Conservation (phyloP, 345 rosid genomes). For the Litchi chinensis region DNA sequence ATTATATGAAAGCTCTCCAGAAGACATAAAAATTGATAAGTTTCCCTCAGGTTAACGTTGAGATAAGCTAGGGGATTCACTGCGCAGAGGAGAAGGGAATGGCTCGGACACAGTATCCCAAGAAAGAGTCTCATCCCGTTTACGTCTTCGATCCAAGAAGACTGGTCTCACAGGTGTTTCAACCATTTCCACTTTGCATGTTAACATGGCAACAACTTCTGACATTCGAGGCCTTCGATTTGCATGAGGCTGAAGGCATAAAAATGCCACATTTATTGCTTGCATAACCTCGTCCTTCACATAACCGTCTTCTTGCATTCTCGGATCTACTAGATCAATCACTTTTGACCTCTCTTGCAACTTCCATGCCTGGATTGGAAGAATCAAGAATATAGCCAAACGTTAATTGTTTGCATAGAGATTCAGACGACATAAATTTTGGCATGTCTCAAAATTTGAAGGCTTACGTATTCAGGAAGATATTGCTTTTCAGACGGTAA, state of each 20-base stretch:
- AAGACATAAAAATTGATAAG: too few species aligned
- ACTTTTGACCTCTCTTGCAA: constrained; percentile 43
- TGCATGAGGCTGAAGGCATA: constrained; percentile 59
- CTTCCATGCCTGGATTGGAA: constrained; percentile 56
- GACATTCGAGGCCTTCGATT: constrained; percentile 65
- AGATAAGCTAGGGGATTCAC: constrained; percentile 31
- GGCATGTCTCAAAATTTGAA: not conserved
- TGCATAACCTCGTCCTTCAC: constrained; percentile 45
- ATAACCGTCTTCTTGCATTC: constrained; percentile 37
- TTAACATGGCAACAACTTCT: constrained; percentile 57
- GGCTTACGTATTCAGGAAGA: constrained; percentile 68
- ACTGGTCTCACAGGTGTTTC: constrained; percentile 41
- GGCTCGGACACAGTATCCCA: constrained; percentile 51
- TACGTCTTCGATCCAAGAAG: constrained; percentile 39
- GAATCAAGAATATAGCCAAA: too few species aligned
- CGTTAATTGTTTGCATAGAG: too few species aligned
- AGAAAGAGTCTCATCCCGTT: constrained; percentile 30
- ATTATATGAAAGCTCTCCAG: not conserved
- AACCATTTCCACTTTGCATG: constrained; percentile 39
- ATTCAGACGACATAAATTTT: not conserved
- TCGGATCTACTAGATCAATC: constrained; percentile 51
- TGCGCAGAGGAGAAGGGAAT: constrained; percentile 42
- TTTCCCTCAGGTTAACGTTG: not conserved
- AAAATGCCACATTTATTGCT: constrained; percentile 51
- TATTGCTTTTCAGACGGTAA: constrained; percentile 68